Base-by-base conservation (phyloP, 352 stramenopile species). In the Globisporangium rhizosaccharum region DNA sequence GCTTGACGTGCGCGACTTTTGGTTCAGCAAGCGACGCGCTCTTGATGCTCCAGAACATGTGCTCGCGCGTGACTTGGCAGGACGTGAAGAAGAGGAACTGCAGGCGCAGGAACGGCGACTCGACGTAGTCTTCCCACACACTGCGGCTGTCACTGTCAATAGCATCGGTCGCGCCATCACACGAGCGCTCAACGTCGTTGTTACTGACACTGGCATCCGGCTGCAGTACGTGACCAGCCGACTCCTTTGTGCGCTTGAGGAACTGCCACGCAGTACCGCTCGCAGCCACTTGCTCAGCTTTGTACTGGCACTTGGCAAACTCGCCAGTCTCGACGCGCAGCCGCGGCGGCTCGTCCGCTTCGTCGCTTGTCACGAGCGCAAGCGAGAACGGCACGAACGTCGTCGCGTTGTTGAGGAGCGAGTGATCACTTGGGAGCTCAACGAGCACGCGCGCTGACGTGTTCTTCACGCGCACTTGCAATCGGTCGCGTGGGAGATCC, bases 51-150 rank as follows among this genome's bases (percentile, higher is more conserved):
- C 83, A 77, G 52, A 82, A 87, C 51, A 88, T 82, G 55, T 90
- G 79, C 42, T 90, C 78, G 0, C 63, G 74, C 3, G 79, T 87
- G 23, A 90, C 80, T 79, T 92, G 77, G 26, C 79, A 87, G 1
- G 79, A 88, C 11, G 76, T 80, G 61, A 92, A 84, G 47, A 88
- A 87, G 57, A 84, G 71, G 57, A 90, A 83, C 42, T 79, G 73
- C 45, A 88, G 59, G 6, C 62, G 71, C 56, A 92, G 80, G 55
- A 81, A 88, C 9, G 68, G 72, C 9, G 82, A 92, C 20, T 87
- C 74, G 28, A 86, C 52, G 42, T 92, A 92, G n/a, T 88, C 81
- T 39, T 73, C 65, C 70, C 79, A 86, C 56, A 11, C 66, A 69
- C 30, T 62, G 49, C 12, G 58, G 61, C 5, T 47, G 42, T 56